Evolutionary conservation across 352 stramenopile genomes (phyloP), one percentile per base, ranked within the genome.

Genomic region (Blastocystis sp.): DNA sequence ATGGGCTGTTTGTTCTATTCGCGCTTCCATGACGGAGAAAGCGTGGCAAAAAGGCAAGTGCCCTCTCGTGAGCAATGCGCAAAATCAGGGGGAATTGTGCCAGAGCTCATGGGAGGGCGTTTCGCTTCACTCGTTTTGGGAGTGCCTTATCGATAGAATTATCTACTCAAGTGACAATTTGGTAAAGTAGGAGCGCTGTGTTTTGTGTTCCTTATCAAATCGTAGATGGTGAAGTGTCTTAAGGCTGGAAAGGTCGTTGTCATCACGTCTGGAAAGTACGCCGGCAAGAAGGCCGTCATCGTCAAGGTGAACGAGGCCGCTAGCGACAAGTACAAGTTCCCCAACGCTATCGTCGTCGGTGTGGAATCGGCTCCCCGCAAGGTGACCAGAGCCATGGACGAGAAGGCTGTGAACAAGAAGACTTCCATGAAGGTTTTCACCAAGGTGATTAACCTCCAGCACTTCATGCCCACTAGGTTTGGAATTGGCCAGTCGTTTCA

Each of bases 281-380:
- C 84, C 53, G 84, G 84, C 43, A 89, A 89, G 84, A 89, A 89
- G 77, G 84, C 84, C 61, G 60, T 89, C 76, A 89, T 89, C 59
- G 84, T 89, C 43, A 89, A 89, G 76, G 62, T 79, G 2, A 77
- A 89, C 34, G 84, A 89, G 59, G 60, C 88, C 19, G 84, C 34
- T 40, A 89, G 38, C 60, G 28, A 45, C 14, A 89, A 74, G 59
- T 48, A 88, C n/a, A 86, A 86, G 69, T 89, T 79, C 74, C 69
- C 69, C 52, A 23, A 88, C 48, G 84, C 84, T 65, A n/a, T 89
- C 11, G 84, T 89, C 66, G 78, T 79, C 14, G 84, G 84, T 65
- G 34, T 89, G 19, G 41, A 61, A 66, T 28, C 45, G 23, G 17
- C 28, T 71, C 84, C 84, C 64, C 71, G 84, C 71, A 89, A 81